These are phyloP conservation scores for Ramicandelaber brevisporus DNA, from an alignment of 192 early-diverging fungal species.

Conservation along the genomic window DNA sequence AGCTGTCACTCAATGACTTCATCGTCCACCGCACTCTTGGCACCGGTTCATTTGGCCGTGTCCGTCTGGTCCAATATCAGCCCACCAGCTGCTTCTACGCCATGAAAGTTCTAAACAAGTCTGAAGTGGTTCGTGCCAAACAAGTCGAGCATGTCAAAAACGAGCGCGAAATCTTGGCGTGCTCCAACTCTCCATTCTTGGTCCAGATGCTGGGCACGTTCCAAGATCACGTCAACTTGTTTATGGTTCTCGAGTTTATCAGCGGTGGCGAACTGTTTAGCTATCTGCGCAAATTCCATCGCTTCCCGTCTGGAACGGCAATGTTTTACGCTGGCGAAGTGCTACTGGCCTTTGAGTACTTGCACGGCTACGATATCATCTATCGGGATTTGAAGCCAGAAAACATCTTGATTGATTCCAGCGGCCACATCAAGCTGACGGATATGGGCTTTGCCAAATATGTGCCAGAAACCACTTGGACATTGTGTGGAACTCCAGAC, in stretches of 20 bases:
- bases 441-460: constrained; percentile 76
- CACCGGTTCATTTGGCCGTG: constrained; percentile 90
- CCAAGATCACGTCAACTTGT: constrained; percentile 76
- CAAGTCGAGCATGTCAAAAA: constrained; percentile 97
- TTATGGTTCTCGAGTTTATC: constrained; percentile 91
- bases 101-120: constrained; percentile 88
- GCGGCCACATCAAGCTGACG: constrained; percentile 65
- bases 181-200: constrained; percentile 68
- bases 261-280: constrained; percentile 81
- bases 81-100: constrained; percentile 69
- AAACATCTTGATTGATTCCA: constrained; percentile 45
- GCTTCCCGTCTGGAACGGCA: constrained; percentile 69
- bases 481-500: constrained; percentile 61
- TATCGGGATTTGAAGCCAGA: constrained; percentile 85
- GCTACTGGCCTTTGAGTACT: constrained; percentile 64
- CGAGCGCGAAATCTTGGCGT: constrained; percentile 79
- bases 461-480: constrained; percentile 62
- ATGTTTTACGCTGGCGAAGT: constrained; percentile 80
- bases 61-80: constrained; percentile 68
- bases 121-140: constrained; percentile 78
- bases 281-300: constrained; percentile 43
- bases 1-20: constrained; percentile 41
- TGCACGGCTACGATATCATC: constrained; percentile 65
- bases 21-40: constrained; percentile 71
- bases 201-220: constrained; percentile 84